Percentiles rank a stretch among this genome's conserved stretches.
Evolutionary conservation across 495 filamentous ascomycete species (phyloP).

Genomic region (Rostrohypoxylon terebratum): DNA sequence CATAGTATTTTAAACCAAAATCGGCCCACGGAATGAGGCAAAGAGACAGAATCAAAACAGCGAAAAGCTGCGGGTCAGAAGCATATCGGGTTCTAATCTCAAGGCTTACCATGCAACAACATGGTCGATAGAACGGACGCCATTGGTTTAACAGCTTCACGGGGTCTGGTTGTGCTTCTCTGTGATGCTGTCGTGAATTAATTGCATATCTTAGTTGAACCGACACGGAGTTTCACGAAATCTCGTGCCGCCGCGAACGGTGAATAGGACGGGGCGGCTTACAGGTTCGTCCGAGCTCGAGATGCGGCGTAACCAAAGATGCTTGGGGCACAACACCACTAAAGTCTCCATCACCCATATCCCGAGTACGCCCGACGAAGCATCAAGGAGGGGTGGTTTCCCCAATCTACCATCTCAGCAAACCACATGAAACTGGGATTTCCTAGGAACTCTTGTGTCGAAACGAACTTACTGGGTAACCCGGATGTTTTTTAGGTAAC

Average conservation of each 20-base stretch:
- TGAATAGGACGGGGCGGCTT: conserved; percentile 17
- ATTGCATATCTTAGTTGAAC: conserved; percentile 39
- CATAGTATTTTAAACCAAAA: conserved; percentile 1
- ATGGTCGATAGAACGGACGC: conserved; percentile 14
- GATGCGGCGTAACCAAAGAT: conserved; percentile 35
- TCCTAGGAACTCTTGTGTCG: conserved; percentile 14
- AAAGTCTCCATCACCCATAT: conserved; percentile 12
- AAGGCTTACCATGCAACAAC: conserved; percentile 35
- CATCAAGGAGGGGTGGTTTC: not conserved
- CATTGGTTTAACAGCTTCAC: conserved; percentile 31
- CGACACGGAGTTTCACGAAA: conserved; percentile 45
- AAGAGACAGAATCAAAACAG: conserved; percentile 13
- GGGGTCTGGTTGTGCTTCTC: conserved; percentile 24
- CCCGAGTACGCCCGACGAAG: conserved; percentile 5
- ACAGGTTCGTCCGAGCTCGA: conserved; percentile 33
- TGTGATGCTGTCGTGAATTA: conserved; percentile 40
- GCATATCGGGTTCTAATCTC: conserved; percentile 42
- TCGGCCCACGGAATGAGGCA: not conserved
- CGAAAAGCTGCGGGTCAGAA: conserved; percentile 28
- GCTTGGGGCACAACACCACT: not conserved
- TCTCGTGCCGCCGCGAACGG: conserved; percentile 31
- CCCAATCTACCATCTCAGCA: not conserved
- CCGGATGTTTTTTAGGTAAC: not conserved
- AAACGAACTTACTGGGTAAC: not conserved
- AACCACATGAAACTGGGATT: not conserved